Evolutionary conservation across 495 filamentous ascomycete genomes (phyloP).

Genomic region (Chaetomium tenue): DNA sequence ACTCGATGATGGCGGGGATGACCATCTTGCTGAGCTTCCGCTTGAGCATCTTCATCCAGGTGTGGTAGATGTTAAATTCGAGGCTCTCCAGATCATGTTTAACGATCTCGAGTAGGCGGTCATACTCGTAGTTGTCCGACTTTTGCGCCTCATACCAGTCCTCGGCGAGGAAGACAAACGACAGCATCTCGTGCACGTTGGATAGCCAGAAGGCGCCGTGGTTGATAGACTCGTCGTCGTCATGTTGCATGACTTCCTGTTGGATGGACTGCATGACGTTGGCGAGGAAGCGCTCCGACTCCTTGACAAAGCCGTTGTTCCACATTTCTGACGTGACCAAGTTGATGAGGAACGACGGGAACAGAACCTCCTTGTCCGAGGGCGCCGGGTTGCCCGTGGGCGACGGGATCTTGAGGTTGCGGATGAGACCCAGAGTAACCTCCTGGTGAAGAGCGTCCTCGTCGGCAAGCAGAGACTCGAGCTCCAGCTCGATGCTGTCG

Average conservation of each 20-base stretch:
- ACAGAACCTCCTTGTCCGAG: constrained; percentile 96
- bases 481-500: constrained; percentile 88
- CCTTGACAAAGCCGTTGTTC: constrained; percentile 99
- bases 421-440: constrained; percentile 90
- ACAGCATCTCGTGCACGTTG: constrained; percentile 99
- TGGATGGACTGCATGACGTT: constrained; percentile 99
- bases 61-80: constrained; percentile 99
- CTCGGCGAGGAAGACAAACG: constrained; percentile 97
- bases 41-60: constrained; percentile 99
- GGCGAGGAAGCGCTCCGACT: constrained; percentile 96
- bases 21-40: constrained; percentile 99
- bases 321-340: constrained; percentile 99
- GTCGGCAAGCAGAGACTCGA: constrained; percentile 89
- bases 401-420: constrained; percentile 90
- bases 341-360: constrained; percentile 98
- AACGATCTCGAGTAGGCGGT: constrained; percentile 94
- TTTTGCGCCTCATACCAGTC: constrained; percentile 99
- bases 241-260: constrained; percentile 98
- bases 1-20: constrained; percentile 98
- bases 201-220: constrained; percentile 98
- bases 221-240: constrained; percentile 95
- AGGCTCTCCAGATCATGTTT: constrained; percentile 98
- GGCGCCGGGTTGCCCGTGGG: constrained; percentile 80
- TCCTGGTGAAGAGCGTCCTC: constrained; percentile 96
- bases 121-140: constrained; percentile 98